phyloP scores from a whole-genome alignment of 2,329 filamentous ascomycete species.

The Ophiostoma tasmaniense region DNA sequence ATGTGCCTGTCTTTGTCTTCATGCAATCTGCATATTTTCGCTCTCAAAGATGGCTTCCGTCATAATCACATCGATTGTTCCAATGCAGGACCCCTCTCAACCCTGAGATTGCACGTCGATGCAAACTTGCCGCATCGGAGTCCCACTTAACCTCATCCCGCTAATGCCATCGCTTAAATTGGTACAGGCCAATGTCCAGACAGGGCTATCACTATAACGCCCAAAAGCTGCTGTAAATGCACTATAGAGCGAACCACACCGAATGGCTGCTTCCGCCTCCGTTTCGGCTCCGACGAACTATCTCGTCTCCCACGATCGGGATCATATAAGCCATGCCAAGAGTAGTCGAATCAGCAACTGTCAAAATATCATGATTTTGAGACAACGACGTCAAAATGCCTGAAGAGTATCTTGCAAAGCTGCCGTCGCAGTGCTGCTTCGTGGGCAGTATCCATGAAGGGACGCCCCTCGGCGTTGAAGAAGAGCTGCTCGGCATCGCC shows the following conservation, averaged over 20 bases:
- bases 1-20: background rate
- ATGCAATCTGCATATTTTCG: background rate
- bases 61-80: background rate
- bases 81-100: background rate
- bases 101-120: background rate
- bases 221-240: background rate
- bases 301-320: background rate
- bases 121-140: background rate
- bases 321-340: background rate
- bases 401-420: slow-evolving; percentile 22
- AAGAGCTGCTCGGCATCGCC: slow-evolving; percentile 21
- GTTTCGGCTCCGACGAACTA: background rate
- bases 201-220: background rate
- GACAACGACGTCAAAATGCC: background rate
- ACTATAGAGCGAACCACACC: background rate
- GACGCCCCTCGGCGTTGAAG: slow-evolving; percentile 22
- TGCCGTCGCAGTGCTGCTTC: slow-evolving; percentile 23
- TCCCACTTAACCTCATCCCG: background rate
- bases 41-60: background rate
- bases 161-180: background rate
- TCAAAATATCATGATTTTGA: background rate
- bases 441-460: slow-evolving; percentile 24
- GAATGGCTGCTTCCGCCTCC: background rate
- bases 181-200: background rate
- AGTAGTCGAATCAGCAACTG: background rate